phyloP scores from a whole-genome alignment of 2,329 filamentous ascomycete species.

The Penicillium sp. region DNA sequence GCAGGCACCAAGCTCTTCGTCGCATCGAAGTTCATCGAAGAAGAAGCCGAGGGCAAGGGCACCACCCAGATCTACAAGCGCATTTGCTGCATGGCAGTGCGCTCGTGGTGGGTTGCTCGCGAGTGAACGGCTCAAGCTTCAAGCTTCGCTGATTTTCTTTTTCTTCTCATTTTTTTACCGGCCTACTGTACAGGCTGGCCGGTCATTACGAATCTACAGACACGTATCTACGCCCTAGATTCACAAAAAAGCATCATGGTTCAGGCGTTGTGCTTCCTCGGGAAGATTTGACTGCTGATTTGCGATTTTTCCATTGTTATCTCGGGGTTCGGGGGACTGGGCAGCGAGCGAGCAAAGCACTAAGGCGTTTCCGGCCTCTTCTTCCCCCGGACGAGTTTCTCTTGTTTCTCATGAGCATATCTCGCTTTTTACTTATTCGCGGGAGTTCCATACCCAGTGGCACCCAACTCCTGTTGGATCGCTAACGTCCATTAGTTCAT shows the following conservation, averaged over 20 bases:
- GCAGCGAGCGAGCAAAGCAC: constrained; percentile 22
- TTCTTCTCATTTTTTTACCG: neutral
- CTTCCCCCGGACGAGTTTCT: constrained; percentile 10
- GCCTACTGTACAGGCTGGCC: neutral
- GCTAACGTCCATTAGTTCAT: constrained; percentile 6
- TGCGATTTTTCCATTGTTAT: constrained; percentile 6
- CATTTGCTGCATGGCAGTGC: constrained; percentile 65
- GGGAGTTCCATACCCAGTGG: constrained; percentile 19
- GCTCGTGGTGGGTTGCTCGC: constrained; percentile 53
- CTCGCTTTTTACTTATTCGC: constrained; percentile 5
- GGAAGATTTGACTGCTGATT: constrained; percentile 5
- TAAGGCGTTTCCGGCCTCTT: constrained; percentile 24
- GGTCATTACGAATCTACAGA: neutral
- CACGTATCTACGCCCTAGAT: neutral
- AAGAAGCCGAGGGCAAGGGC: constrained; percentile 65
- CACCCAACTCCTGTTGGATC: constrained; percentile 6
- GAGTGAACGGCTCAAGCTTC: constrained; percentile 22
- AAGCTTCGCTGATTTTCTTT: neutral
- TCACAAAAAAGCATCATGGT: constrained; percentile 26
- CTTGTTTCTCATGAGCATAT: constrained; percentile 19
- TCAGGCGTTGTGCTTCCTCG: constrained; percentile 20
- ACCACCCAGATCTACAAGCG: constrained; percentile 71
- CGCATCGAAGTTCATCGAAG: constrained; percentile 67
- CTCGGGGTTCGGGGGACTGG: constrained; percentile 14
- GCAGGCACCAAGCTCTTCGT: constrained; percentile 66